Base-by-base conservation (phyloP, 345 rosid species). In the Aquilaria sinensis region DNA sequence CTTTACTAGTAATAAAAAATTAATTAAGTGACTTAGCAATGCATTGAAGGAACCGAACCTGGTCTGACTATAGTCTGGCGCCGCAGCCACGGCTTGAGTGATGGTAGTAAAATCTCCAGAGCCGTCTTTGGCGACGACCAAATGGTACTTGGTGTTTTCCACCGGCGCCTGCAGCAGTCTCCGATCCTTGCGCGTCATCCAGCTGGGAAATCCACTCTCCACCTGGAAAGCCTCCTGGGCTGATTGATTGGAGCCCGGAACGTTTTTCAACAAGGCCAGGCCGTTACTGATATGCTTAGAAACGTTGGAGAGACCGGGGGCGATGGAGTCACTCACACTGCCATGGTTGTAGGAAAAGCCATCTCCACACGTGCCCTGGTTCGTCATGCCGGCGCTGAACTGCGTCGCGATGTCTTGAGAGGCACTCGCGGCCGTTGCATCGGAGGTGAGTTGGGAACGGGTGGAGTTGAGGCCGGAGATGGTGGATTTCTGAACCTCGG, bases 291-390 rank as follows among this genome's bases (percentile, higher is more conserved):
- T 80, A 32, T 78, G 88, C 16, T 68, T 74, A 12, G 91, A 82
- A 58, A 92, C 84, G 58, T 89, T 76, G 47, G 59, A 61, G 37
- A 89, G 59, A 16, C 67, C 67, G 8, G 32, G 66, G 82, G 83
- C 64, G 70, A 92, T 80, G 4, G 49, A 30, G 4, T 73, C 68
- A 55, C 82, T 70, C 31, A 85, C 68, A 37, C 8, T 37, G 12
- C 73, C 77, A 14, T 62, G 70, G 57, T 81, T 67, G 53, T 68
- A 68, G 9, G 78, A 75, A 34, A 92, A 87, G 69, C 98, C 96
- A 43, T 89, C 93, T 8, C 89, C 96, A 60, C 96, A 92, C 54
- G 98, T 89, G 83, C 82, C 85, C 78, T 87, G 93, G 67, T 89
- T 85, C 15, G 96, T 89, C 81, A 89, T 87, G 51, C 96, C 85